These are phyloP conservation scores for Fusarium zealandicum DNA, from an alignment of 2,329 filamentous ascomycete genomes.

Conservation along the genomic window DNA sequence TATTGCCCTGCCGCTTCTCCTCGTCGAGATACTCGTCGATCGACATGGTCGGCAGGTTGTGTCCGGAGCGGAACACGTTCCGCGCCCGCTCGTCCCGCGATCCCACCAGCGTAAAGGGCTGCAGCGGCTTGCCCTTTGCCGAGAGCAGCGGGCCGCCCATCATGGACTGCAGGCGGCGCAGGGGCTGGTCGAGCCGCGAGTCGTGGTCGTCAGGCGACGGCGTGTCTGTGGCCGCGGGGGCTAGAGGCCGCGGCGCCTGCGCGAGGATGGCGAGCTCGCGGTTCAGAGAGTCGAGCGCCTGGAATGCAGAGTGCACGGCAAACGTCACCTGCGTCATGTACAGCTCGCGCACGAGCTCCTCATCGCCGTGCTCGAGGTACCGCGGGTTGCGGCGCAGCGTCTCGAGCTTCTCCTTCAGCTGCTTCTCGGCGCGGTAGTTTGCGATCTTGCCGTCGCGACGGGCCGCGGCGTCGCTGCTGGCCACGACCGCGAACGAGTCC, in stretches of 20 bases:
- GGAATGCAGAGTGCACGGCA: constrained; percentile 80
- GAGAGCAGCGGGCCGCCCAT: constrained; percentile 77
- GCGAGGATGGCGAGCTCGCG: constrained; percentile 85
- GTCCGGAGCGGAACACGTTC: constrained; percentile 87
- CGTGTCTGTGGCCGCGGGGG: constrained; percentile 56
- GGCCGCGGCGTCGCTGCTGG: constrained; percentile 66
- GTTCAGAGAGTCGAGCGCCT: constrained; percentile 84
- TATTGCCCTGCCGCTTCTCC: constrained; percentile 81
- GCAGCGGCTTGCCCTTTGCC: constrained; percentile 80
- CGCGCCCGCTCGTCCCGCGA: constrained; percentile 76
- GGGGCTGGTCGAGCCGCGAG: constrained; percentile 74
- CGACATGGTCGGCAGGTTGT: constrained; percentile 95
- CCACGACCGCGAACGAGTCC: constrained; percentile 74
- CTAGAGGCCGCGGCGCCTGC: constrained; percentile 67
- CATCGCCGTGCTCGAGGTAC: constrained; percentile 73
- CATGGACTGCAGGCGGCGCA: constrained; percentile 58
- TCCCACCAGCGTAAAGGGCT: constrained; percentile 87
- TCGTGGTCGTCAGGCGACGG: constrained; percentile 59
- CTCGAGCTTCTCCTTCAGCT: constrained; percentile 83
- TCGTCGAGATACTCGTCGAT: constrained; percentile 98
- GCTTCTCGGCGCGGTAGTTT: constrained; percentile 84
- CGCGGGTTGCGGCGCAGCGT: constrained; percentile 53
- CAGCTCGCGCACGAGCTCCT: constrained; percentile 80
- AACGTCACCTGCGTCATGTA: constrained; percentile 79
- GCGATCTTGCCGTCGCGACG: constrained; percentile 85